Conservation (phyloP, 2,329 filamentous ascomycete species). For the Onygenales sp. region DNA sequence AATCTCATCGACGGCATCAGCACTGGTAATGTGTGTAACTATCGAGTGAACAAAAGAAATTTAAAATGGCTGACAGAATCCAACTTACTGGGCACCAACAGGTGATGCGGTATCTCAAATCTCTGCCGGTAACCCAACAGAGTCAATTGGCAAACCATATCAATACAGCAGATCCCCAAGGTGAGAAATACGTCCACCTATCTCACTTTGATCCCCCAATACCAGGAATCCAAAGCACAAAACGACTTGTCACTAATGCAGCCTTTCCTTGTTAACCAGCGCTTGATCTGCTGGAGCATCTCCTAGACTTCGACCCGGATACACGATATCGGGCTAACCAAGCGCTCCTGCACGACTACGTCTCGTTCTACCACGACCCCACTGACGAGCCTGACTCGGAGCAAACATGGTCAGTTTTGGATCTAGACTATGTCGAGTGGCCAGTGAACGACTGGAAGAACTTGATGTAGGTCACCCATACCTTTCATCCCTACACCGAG, state of each 20-base stretch:
- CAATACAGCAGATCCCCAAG: neutral
- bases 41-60: no score
- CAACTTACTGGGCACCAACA: neutral
- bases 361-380: neutral
- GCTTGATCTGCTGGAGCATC: neutral
- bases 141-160: neutral
- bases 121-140: neutral
- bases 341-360: neutral
- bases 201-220: neutral
- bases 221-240: neutral
- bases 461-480: neutral
- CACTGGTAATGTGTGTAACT: neutral
- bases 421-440: constrained; percentile 1
- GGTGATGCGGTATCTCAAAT: neutral
- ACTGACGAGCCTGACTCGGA: neutral
- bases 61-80: no score
- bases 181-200: neutral
- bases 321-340: neutral
- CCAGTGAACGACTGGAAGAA: constrained; percentile 1
- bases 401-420: neutral
- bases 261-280: neutral
- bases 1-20: neutral
- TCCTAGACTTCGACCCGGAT: neutral
- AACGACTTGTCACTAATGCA: neutral
- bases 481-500: no score